A percentile compares a stretch with the other conserved stretches of the same genome.
phyloP scores from a whole-genome alignment of 78 protist species.

The Anaeramoeba ignava region DNA sequence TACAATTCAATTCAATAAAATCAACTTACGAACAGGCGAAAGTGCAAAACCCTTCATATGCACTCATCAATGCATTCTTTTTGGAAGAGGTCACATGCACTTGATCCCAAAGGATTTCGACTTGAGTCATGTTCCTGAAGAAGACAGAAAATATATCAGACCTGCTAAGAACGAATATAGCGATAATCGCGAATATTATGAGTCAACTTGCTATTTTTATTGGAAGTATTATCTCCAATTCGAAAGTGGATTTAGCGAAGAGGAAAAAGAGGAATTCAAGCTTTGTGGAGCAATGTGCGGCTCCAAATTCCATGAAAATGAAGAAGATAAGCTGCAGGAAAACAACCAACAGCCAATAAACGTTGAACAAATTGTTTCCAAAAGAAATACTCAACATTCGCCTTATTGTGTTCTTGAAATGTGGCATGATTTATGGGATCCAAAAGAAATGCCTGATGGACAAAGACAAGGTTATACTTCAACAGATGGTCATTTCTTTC shows the following conservation, averaged over 20 bases:
- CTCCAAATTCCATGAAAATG: background rate
- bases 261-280: background rate
- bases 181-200: background rate
- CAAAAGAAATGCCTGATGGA: background rate
- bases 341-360: background rate
- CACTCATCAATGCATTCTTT: background rate
- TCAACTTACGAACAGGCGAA: background rate
- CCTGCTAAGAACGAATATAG: background rate
- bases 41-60: background rate
- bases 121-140: background rate
- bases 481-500: background rate
- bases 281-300: background rate
- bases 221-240: background rate
- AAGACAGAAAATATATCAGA: background rate
- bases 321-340: background rate
- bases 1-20: background rate
- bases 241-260: background rate
- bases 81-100: background rate
- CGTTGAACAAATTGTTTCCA: too few species aligned
- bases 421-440: background rate
- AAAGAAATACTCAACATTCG: background rate
- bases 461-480: background rate
- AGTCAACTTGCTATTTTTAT: background rate
- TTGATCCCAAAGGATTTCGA: background rate
- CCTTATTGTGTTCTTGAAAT: background rate